Evolutionary conservation across 208 protist genomes (phyloP).

Genomic region (Trypanosomatidae sp.): DNA sequence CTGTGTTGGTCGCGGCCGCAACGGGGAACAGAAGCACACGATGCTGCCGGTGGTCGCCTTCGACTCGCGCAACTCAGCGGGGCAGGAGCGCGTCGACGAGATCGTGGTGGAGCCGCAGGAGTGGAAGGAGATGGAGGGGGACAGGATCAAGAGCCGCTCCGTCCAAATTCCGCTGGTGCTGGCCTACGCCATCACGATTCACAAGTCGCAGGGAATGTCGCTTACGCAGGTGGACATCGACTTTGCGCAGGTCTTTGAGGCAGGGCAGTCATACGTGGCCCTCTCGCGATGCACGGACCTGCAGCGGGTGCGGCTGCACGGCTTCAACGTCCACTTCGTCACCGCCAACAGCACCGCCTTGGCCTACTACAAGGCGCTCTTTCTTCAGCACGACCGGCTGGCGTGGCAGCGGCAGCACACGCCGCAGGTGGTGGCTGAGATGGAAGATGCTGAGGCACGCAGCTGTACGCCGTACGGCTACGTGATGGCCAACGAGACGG

Average conservation of each 20-base stretch:
- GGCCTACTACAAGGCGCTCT: conserved; percentile 81
- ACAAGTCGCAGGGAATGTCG: conserved; percentile 97
- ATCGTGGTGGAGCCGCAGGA: conserved; percentile 77
- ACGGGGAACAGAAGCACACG: conserved; percentile 26
- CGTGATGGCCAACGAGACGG: conserved; percentile 6
- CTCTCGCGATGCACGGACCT: conserved; percentile 85
- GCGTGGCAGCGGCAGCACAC: conserved; percentile 30
- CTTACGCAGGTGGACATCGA: conserved; percentile 85
- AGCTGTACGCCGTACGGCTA: conserved; percentile 21
- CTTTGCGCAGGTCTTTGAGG: conserved; percentile 72
- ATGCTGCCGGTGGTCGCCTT: conserved; percentile 72
- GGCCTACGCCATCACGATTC: conserved; percentile 96
- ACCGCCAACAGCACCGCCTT: conserved; percentile 58
- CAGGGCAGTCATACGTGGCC: conserved; percentile 88
- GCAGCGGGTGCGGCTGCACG: conserved; percentile 52
- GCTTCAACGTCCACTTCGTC: conserved; percentile 55
- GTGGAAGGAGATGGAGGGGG: conserved; percentile 68
- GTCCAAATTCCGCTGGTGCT: conserved; percentile 93
- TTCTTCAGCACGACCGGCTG: conserved; percentile 32
- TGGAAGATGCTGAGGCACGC: neutral
- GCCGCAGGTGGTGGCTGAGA: conserved; percentile 8
- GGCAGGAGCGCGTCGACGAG: conserved; percentile 21
- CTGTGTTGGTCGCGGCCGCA: conserved; percentile 25
- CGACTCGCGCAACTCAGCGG: conserved; percentile 20
- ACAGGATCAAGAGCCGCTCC: conserved; percentile 35